phyloP scores from a whole-genome alignment of 1,284 basidiomycete genomes.

The Coniophora puteana region DNA sequence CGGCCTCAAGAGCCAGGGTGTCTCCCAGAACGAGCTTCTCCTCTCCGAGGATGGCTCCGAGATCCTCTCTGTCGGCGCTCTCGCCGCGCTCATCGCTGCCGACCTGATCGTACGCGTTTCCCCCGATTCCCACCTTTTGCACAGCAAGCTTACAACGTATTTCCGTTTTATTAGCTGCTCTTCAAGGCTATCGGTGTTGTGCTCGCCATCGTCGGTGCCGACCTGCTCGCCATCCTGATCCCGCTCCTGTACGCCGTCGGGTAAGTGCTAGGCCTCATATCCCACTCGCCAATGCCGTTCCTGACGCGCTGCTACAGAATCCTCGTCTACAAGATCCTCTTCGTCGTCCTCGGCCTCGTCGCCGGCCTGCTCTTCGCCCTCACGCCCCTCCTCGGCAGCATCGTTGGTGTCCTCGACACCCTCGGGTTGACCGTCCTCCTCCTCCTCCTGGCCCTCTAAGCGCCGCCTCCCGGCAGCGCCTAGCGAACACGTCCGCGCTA shows the following conservation, averaged over 20 bases:
- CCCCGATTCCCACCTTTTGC: no score
- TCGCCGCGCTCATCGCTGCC: not conserved
- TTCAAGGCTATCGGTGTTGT: not conserved
- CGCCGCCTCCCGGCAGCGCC: no score
- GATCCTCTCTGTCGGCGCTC: not conserved
- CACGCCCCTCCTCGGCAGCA: not conserved
- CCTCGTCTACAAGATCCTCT: not conserved
- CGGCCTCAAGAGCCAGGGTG: not conserved
- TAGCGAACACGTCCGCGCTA: no score
- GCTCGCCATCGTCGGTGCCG: not conserved
- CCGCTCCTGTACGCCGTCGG: not conserved
- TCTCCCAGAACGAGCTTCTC: not conserved
- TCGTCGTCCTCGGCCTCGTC: not conserved
- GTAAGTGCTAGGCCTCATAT: no score
- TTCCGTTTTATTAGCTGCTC: not conserved
- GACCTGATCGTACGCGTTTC: not conserved
- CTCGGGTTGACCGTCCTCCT: no score
- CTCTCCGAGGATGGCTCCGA: not conserved
- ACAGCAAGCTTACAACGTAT: not conserved
- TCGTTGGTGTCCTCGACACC: no score
- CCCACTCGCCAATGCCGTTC: no score
- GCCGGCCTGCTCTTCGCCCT: not conserved
- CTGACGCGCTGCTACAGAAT: no score
- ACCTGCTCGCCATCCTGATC: not conserved
- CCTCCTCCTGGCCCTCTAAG: no score